phyloP scores from a whole-genome alignment of 148 eudicot genomes.

The Heliamphora exappendiculata region DNA sequence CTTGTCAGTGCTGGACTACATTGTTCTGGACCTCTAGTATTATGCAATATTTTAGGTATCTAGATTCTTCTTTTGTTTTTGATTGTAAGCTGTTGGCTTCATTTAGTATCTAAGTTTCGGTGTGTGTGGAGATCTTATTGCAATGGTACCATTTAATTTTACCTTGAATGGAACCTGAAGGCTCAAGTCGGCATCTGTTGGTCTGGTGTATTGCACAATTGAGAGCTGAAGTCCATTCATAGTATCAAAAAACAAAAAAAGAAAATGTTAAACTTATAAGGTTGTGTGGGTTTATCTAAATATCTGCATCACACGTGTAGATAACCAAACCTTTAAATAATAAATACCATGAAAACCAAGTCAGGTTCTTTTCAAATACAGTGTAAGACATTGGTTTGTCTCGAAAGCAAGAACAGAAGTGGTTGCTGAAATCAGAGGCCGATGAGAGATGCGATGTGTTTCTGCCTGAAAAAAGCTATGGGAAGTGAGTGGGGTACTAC shows the following conservation, averaged over 20 bases:
- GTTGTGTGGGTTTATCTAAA: too few species aligned
- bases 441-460: background rate
- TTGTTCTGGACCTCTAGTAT: background rate
- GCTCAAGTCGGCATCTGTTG: background rate
- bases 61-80: background rate
- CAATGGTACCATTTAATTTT: background rate
- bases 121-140: slow-evolving; percentile 6
- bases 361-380: background rate
- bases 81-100: background rate
- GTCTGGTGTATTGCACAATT: background rate
- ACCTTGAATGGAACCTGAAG: background rate
- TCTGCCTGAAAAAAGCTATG: background rate
- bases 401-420: background rate
- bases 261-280: background rate
- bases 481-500: background rate
- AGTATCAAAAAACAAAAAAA: background rate
- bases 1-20: background rate
- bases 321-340: background rate
- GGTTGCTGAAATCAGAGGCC: background rate
- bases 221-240: background rate
- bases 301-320: background rate
- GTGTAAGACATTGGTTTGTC: background rate
- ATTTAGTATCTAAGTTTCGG: slow-evolving; percentile 3
- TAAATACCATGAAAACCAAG: background rate
- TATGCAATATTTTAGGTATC: background rate